phyloP scores from a whole-genome alignment of 2,329 filamentous ascomycete genomes.

The Pseudogymnoascus sp. region DNA sequence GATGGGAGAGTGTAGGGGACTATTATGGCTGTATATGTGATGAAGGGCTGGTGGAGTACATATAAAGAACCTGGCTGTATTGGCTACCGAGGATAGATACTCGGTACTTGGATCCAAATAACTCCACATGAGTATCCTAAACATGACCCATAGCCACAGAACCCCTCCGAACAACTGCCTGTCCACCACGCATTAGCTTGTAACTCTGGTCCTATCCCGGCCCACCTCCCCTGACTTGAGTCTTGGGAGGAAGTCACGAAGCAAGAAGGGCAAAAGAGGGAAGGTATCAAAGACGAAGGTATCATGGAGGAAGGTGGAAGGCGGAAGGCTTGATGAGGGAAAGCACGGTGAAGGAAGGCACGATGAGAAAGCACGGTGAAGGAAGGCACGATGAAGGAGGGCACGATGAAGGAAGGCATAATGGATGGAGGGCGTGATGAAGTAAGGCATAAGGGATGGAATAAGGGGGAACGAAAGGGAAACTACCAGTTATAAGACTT shows the following conservation, averaged over 20 bases:
- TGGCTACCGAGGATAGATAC: neutral
- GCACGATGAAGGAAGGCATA: neutral
- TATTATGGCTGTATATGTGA: constrained; percentile 6
- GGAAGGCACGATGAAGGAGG: neutral
- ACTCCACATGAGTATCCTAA: neutral
- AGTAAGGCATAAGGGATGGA: neutral
- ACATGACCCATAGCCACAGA: neutral
- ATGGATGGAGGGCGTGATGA: neutral
- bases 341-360: neutral
- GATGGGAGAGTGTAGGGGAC: neutral
- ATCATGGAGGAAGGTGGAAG: too few relatives aligned
- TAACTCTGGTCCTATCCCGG: too few relatives aligned
- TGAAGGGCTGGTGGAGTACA: neutral
- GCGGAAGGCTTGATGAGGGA: too few relatives aligned
- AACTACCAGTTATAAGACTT: neutral
- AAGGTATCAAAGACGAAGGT: neutral
- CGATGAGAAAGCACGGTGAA: neutral
- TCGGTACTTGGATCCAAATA: neutral
- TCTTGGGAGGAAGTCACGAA: too few relatives aligned
- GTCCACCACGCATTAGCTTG: neutral
- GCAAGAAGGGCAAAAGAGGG: neutral
- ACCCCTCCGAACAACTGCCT: neutral
- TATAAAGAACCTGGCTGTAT: neutral
- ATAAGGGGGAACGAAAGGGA: neutral
- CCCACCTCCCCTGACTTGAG: too few relatives aligned